A percentile compares a stretch with the other conserved stretches of the same genome.
phyloP scores from a whole-genome alignment of 1,284 basidiomycete species.

The Tremellales sp. region DNA sequence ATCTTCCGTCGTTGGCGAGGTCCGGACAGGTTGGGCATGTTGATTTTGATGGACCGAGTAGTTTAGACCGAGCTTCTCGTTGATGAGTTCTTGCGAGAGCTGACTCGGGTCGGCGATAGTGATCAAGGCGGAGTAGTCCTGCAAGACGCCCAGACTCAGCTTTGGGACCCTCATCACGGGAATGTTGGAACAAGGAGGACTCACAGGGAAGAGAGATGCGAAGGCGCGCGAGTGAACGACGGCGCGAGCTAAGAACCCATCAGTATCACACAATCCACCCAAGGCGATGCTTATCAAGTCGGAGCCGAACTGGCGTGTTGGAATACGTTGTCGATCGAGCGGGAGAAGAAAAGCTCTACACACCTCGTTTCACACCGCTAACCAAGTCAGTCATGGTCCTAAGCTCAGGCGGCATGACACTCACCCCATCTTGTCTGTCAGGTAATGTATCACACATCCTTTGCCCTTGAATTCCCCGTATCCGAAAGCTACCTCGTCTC shows the following conservation, averaged over 20 bases:
- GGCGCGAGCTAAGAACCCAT: conserved; percentile 25
- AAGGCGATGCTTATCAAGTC: too few relatives aligned
- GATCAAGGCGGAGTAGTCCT: conserved; percentile 40
- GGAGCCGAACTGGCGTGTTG: too few relatives aligned
- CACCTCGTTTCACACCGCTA: conserved; percentile 23
- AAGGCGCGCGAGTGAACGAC: conserved; percentile 40
- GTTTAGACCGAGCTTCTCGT: conserved; percentile 24
- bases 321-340: neutral
- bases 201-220: conserved; percentile 35
- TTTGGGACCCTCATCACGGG: neutral
- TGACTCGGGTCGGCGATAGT: conserved; percentile 28
- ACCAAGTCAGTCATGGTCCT: neutral
- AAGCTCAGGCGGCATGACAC: conserved; percentile 13
- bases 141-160: neutral
- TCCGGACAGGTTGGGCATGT: neutral
- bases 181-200: conserved; percentile 4
- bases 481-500: conserved; percentile 21
- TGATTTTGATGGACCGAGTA: conserved; percentile 1
- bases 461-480: conserved; percentile 25
- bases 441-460: conserved; percentile 22
- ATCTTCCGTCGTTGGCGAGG: neutral
- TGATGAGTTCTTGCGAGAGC: conserved; percentile 31
- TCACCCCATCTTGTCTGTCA: conserved; percentile 31
- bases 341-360: neutral
- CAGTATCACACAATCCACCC: too few relatives aligned